Percentiles rank a stretch among this genome's conserved stretches.
phyloP scores from a whole-genome alignment of 192 early-diverging fungal species.

The Rhizoclosmatium globosum region DNA sequence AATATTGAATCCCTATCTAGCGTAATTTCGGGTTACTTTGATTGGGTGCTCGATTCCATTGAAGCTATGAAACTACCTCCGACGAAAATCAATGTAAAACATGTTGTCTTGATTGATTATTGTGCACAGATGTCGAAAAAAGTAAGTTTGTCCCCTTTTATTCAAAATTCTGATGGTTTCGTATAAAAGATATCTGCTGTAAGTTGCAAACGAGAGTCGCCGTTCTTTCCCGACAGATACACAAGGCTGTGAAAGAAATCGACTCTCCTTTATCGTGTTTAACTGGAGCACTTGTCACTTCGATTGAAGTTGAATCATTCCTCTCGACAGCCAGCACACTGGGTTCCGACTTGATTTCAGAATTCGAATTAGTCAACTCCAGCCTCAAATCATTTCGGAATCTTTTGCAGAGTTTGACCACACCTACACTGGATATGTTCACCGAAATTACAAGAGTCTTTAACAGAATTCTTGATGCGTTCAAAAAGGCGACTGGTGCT shows the following conservation, averaged over 20 bases:
- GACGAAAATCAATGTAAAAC: not conserved
- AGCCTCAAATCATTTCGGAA: not conserved
- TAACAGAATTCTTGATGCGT: slow-evolving; percentile 7
- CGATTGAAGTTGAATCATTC: slow-evolving; percentile 3
- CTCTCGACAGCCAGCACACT: not conserved
- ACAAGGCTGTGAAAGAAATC: not conserved
- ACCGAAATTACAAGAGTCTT: slow-evolving; percentile 7
- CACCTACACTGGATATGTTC: not conserved
- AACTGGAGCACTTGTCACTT: not conserved
- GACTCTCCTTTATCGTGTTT: not conserved
- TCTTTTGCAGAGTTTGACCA: not conserved
- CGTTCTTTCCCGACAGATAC: slow-evolving; percentile 3
- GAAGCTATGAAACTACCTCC: not conserved
- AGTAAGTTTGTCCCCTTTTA: not conserved
- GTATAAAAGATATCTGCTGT: too few relatives aligned
- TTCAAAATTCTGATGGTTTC: too few relatives aligned
- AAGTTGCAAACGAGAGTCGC: not conserved
- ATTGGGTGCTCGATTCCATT: slow-evolving; percentile 4
- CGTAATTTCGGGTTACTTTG: not conserved
- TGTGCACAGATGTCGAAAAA: slow-evolving; percentile 28
- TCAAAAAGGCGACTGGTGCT: not conserved
- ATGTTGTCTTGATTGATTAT: slow-evolving; percentile 21
- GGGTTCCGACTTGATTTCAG: not conserved
- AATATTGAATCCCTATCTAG: not conserved
- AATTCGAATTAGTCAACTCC: not conserved